Base-by-base conservation (phyloP, 2,329 filamentous ascomycete genomes). In the Aspergillus tanneri region DNA sequence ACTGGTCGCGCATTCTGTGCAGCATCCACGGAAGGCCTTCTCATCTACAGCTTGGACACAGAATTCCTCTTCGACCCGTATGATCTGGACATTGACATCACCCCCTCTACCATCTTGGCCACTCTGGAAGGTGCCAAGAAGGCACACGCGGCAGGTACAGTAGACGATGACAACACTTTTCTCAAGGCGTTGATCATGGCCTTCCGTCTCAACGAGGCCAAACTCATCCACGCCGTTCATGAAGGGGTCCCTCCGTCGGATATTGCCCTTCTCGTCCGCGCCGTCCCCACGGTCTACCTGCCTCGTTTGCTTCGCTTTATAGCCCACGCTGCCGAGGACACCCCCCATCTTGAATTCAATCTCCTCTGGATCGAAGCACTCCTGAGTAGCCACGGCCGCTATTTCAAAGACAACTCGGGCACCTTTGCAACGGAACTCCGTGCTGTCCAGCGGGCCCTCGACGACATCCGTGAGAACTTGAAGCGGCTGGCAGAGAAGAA, bases 181-280 rank as follows among this genome's bases (percentile, higher is more conserved):
- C 81, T 97, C 55, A 95, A 93, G 72, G 92, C 93, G 1, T 76
- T 99, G 5, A 85, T 96, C 55, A 99, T 99, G 93, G 87, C 91
- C 1, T 99, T 99, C 78, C 87, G 95, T 5, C 84, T 99, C 49
- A 96, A 96, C 72, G 89, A 95, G 68, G 79, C 84, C 4, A 82
- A 84, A 18, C 78, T 99, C 38, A 83, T 96, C 53, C 87, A 87
- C 59, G 84, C 84, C 45, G 88, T 96, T 14, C 97, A 96, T 72
- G 86, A 95, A 70, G 81, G 83, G 2, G 86, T 92, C 19, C 91
- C 93, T 1, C 77, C 86, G 34, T 70, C 77, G 2, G 86, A 92
- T 56, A 87, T 97, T 38, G 65, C 81, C 0, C 81, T 95, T 7
- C 84, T 95, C 0, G 88, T 95, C 19, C 84, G 83, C 43, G 83